Conservation (phyloP, 805 yeast genomes). For the Cyberlindnera xylosilytica region DNA sequence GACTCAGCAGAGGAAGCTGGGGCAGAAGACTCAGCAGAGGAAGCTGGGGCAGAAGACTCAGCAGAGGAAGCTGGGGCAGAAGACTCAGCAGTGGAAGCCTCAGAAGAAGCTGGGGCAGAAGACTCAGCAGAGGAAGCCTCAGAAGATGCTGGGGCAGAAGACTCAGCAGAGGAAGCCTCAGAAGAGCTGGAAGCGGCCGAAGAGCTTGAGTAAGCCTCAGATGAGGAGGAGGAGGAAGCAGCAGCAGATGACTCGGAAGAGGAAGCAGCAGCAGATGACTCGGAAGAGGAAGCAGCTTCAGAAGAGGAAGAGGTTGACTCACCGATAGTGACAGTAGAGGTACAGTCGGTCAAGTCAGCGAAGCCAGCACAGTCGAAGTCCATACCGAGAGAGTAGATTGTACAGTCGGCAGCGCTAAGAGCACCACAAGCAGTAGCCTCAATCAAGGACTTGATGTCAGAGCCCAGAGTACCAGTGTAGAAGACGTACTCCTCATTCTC, state of each 20-base stretch:
- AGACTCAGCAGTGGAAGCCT: too few species aligned
- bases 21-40: too few species aligned
- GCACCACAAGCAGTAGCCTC: constrained; percentile 7
- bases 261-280: background rate
- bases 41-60: too few species aligned
- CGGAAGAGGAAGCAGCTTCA: background rate
- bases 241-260: background rate
- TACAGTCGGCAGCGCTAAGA: constrained; percentile 10
- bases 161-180: background rate
- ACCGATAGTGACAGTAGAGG: background rate
- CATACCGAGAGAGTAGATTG: constrained; percentile 2
- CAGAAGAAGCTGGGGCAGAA: too few species aligned
- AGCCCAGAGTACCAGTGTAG: constrained; percentile 16
- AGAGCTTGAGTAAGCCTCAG: background rate
- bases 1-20: too few species aligned
- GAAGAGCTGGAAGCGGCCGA: background rate
- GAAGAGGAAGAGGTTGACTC: background rate
- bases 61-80: too few species aligned
- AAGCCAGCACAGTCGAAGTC: constrained; percentile 9
- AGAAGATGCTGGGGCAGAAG: too few species aligned
- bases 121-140: too few species aligned
- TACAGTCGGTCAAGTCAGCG: too few species aligned
- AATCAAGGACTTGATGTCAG: constrained; percentile 1
- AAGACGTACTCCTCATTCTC: constrained; percentile 7
- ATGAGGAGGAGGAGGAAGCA: background rate